Base-by-base conservation (phyloP, 164 flowering plant genomes). In the Saururus chinensis region DNA sequence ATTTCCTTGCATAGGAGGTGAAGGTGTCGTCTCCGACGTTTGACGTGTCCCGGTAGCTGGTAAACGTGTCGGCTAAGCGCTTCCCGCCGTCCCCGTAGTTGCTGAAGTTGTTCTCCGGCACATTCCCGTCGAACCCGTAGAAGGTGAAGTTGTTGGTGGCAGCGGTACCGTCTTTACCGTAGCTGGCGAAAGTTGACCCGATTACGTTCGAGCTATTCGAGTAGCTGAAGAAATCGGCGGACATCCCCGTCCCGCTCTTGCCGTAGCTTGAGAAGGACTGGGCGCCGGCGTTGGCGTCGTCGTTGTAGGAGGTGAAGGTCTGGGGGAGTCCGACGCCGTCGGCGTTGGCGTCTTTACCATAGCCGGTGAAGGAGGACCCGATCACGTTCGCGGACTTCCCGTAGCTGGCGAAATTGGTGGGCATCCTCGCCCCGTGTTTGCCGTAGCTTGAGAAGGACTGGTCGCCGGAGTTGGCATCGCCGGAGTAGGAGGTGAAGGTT, bases 31-130 rank as follows among this genome's bases (percentile, higher is more conserved):
- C 81, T 0, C 85, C 35, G 0, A 73, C 76, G 65, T 91, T 91
- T 0, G 88, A 63, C 5, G 60, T 40, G 12, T 57, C 59, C 0
- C 75, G 80, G 56, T 91, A 91, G 66, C 53, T 68, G 5, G 53
- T 56, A 71, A 91, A 91, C 24, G 67, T 82, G 4, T 40, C 51
- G 0, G 83, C 81, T 0, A 62, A 73, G 0, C 64, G 78, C 40
- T 84, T 84, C 7, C 81, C 89, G 0, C 71, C 71, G 64, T 77
- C 81, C 4, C 81, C 85, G 49, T 91, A 91, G 73, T 74, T 78
- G 0, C 56, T 59, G 70, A 91, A 91, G 0, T 57, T 19, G 56
- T 83, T 66, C 45, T 69, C 59, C 0, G 91, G 93, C 0, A 86
- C 71, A 61, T 91, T 88, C 7, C 84, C 71, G 0, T 79, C 76